phyloP scores from a whole-genome alignment of 345 rosid species.

The Pseudoturritis turrita region DNA sequence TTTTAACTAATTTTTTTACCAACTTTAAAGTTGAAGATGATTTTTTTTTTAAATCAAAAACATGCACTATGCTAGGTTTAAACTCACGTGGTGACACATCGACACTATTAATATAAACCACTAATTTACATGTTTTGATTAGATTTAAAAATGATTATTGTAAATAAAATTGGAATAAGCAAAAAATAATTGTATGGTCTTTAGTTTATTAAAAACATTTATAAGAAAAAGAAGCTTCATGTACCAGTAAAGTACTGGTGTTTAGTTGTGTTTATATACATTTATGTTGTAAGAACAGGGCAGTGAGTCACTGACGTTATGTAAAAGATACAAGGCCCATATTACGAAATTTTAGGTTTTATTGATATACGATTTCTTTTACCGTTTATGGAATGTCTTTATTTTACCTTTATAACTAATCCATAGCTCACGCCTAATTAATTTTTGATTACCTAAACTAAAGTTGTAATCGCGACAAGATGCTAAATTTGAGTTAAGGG shows the following conservation, averaged over 20 bases:
- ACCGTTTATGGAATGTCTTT: neutral
- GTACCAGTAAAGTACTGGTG: neutral
- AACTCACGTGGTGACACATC: too few relatives aligned
- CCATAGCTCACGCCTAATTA: neutral
- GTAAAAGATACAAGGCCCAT: neutral
- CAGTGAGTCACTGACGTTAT: neutral
- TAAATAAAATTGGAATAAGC: too few relatives aligned
- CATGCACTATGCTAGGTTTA: too few relatives aligned
- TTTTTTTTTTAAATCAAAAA: too few relatives aligned
- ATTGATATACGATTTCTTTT: neutral
- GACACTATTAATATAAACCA: too few relatives aligned
- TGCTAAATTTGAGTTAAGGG: slow-evolving; percentile 17
- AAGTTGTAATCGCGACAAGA: slow-evolving; percentile 21
- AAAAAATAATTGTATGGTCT: too few relatives aligned
- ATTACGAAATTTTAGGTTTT: neutral
- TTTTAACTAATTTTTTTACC: too few relatives aligned
- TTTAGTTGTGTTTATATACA: neutral
- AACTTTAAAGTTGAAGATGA: too few relatives aligned
- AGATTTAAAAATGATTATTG: too few relatives aligned
- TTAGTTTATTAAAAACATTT: too few relatives aligned
- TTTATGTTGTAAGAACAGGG: neutral
- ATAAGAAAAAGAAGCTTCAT: too few relatives aligned
- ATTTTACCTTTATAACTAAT: neutral
- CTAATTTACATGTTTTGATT: too few relatives aligned
- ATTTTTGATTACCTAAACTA: neutral